phyloP scores from a whole-genome alignment of 306 rosid species.

The Medicago ruthenica region DNA sequence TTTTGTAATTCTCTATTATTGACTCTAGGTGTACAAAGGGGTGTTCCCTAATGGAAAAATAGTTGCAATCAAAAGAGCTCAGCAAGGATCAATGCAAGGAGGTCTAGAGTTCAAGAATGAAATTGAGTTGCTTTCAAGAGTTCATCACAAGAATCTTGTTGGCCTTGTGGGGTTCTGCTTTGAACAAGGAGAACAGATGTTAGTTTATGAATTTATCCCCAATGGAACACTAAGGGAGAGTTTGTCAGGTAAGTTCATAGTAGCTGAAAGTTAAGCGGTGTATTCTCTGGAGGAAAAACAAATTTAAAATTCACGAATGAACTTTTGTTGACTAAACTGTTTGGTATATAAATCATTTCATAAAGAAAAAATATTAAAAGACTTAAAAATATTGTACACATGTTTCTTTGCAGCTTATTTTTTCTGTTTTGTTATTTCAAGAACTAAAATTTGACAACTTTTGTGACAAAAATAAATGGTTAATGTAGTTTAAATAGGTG shows the following conservation, averaged over 20 bases:
- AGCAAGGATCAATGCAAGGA: slow-evolving; percentile 96
- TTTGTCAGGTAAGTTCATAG: slow-evolving; percentile 64
- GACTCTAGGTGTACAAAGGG: slow-evolving; percentile 81
- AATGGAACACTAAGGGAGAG: slow-evolving; percentile 85
- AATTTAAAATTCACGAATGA: no score
- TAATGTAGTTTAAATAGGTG: no score
- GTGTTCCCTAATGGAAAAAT: slow-evolving; percentile 70
- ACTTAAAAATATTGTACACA: no score
- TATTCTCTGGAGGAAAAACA: slow-evolving; percentile 6
- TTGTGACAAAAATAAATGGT: no score
- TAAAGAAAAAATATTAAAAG: no score
- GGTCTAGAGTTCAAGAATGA: slow-evolving; percentile 93
- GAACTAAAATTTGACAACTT: no score
- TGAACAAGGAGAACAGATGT: slow-evolving; percentile 93
- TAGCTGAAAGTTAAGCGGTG: slow-evolving; percentile 4
- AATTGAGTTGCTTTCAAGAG: slow-evolving; percentile 95
- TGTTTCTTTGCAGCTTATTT: no score
- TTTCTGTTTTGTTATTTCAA: no score
- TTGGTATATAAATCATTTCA: no score
- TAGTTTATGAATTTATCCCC: slow-evolving; percentile 86
- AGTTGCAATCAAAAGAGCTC: slow-evolving; percentile 94
- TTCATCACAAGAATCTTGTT: slow-evolving; percentile 97
- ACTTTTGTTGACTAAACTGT: no score
- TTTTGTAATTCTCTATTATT: background rate
- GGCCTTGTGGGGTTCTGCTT: slow-evolving; percentile 94